These are phyloP conservation scores for Colletotrichum spaethianum DNA, from an alignment of 2,329 filamentous ascomycete genomes.

Conservation along the genomic window DNA sequence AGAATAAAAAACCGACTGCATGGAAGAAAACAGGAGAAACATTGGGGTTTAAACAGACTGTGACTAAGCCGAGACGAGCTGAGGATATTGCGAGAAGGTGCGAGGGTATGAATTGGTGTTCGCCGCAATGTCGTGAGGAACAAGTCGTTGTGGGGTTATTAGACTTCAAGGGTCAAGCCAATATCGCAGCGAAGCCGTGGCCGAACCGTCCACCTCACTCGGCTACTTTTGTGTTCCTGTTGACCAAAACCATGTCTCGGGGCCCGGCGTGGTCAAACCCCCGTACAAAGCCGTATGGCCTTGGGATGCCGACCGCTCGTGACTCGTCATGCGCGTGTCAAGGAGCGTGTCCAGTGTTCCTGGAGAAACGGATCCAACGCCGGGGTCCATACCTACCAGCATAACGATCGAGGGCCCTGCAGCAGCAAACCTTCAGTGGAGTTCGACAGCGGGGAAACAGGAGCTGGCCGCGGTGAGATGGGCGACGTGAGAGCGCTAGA, in stretches of 20 bases:
- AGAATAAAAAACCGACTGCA: too few species aligned
- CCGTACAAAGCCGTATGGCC: background rate
- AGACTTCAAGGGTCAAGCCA: background rate
- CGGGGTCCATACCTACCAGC: background rate
- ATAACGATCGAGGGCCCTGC: conserved; percentile 11
- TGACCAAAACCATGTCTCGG: background rate
- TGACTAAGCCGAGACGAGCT: too few species aligned
- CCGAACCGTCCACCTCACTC: background rate
- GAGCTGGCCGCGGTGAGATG: conserved; percentile 14
- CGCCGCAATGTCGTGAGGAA: too few species aligned
- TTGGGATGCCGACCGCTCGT: background rate
- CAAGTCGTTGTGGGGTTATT: too few species aligned
- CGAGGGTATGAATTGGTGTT: too few species aligned
- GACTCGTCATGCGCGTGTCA: conserved; percentile 2
- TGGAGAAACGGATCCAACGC: background rate
- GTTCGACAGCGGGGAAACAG: conserved; percentile 25
- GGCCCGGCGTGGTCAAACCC: background rate
- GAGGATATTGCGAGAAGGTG: too few species aligned
- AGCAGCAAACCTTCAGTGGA: conserved; percentile 29
- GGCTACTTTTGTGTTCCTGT: background rate
- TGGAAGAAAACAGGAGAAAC: too few species aligned
- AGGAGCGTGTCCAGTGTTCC: background rate
- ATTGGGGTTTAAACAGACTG: too few species aligned
- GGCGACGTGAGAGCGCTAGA: conserved; percentile 19
- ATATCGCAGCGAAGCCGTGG: background rate